Base-by-base conservation (phyloP, 306 rosid genomes). In the Luffa acutangula region DNA sequence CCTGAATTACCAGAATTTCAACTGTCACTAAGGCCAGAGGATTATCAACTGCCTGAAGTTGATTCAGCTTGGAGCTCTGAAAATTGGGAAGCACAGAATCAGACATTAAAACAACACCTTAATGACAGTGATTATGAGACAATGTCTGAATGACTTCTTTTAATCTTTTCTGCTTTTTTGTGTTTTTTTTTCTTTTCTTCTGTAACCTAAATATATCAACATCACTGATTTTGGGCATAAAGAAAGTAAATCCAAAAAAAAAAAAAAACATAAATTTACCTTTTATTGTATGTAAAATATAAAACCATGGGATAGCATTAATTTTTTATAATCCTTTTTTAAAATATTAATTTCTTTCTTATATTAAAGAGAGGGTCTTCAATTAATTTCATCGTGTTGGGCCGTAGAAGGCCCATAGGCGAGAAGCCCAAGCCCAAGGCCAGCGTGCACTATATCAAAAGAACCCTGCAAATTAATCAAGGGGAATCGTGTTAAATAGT, bases 1-100 rank as follows among this genome's bases (percentile, higher is more conserved):
- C 99, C 99, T 43, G 97, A 91, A 7, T 85, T 95, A 69, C 99
- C 99, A 49, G 97, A 95, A 72, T 95, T 95, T 57, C 93, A 93
- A 82, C 85, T 93, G 76, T 95, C 99, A 80, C 81, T 93, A 67
- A 88, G 82, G 36, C 97, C 99, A 18, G 97, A 95, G 76, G 96
- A 91, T 14, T 95, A 87, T 85, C 88, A 82, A 75, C 81, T 93
- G 33, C 97, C 97, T 3, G 89, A 93, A 65, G 81, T 84, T 41
- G 91, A 95, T 84, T 72, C 89, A 81, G 83, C 88, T 70, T 95
- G 99, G 99, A 88, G 88, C 48, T 86, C 78, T 75, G 83, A 83
- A 73, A 87, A 85, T 69, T 90, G 94, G 92, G 93, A 88, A 85
- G 64, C 62, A 42, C 84, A 84, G 9, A 87, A 85, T 41, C 94